phyloP scores from a whole-genome alignment of 2,329 filamentous ascomycete genomes.

The Aspergillus bombycis region DNA sequence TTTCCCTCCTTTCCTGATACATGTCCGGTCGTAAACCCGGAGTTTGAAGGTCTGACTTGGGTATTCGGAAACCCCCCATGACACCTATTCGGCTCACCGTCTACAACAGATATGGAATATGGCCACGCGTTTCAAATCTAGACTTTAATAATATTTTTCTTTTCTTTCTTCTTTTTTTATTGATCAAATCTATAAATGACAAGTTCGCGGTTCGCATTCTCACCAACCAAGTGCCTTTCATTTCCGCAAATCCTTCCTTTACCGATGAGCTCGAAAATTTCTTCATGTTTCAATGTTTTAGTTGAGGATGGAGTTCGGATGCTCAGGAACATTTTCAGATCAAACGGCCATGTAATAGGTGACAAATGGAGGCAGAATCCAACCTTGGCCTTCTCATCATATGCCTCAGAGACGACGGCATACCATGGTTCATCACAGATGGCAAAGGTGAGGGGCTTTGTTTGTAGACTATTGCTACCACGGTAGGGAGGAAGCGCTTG shows the following conservation, averaged over 20 bases:
- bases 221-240: conserved; percentile 65
- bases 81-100: no score
- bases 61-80: no score
- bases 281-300: conserved; percentile 29
- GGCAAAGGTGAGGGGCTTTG: conserved; percentile 28
- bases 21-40: no score
- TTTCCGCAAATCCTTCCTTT: conserved; percentile 62
- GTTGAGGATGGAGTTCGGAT: conserved; percentile 30
- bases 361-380: conserved; percentile 42
- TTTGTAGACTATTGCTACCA: conserved; percentile 44
- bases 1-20: no score
- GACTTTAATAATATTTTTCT: no score
- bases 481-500: conserved; percentile 51
- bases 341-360: conserved; percentile 29
- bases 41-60: no score
- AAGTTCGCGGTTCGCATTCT: conserved; percentile 56
- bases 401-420: conserved; percentile 40
- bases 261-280: conserved; percentile 54
- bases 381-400: conserved; percentile 35
- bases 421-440: conserved; percentile 36
- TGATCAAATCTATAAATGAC: conserved; percentile 57
- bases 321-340: conserved; percentile 31
- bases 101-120: no score
- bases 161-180: conserved; percentile 8
- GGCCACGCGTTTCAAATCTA: no score